Evolutionary conservation across 108 stramenopile species (phyloP), one percentile per base, ranked within the genome.

Genomic region (Discostella stelligeroides): DNA sequence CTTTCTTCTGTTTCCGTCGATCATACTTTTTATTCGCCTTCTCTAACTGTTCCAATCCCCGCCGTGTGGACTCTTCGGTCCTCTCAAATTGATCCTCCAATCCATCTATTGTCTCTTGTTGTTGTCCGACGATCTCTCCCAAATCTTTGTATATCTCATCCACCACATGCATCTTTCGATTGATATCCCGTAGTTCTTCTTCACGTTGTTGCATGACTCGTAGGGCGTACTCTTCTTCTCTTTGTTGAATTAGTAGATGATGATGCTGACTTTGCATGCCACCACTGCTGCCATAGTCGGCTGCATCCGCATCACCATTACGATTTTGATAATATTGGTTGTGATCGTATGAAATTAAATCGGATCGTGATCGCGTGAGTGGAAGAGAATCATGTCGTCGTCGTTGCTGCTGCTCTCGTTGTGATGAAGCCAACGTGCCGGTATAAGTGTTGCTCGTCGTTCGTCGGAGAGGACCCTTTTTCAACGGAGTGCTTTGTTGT

Each of bases 111-210:
- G 66, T 58, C 27, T 67, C 73, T 60, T 75, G 73, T 58, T 75
- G 73, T 37, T 66, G 59, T 2, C 48, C 65, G 20, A 75, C 73
- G 1, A 75, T 64, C 43, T 66, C 59, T 14, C 73, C 73, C 59
- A 75, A 43, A 43, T 75, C 73, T 55, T 75, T 75, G 65, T 66
- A 75, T 27, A 75, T 75, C 60, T 66, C 65, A 60, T 61, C 66
- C 27, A 75, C 73, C 14, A 66, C 73, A 34, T 75, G 58, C 65
- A 75, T 75, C 53, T 66, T 75, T 0, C 54, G 46, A 47, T 75
- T 47, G 2, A 75, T 75, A 37, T 75, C 73, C 41, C 25, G 34
- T 60, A 75, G 28, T 34, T 75, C 65, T 18, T 75, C 56, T 30
- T 75, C 73, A 0, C 73, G 64, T 42, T 66, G 65, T 24, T 65